Percentiles rank a stretch among this genome's conserved stretches.
These are phyloP conservation scores for Talaromyces sp. DNA, from an alignment of 2,329 filamentous ascomycete species.

Conservation along the genomic window DNA sequence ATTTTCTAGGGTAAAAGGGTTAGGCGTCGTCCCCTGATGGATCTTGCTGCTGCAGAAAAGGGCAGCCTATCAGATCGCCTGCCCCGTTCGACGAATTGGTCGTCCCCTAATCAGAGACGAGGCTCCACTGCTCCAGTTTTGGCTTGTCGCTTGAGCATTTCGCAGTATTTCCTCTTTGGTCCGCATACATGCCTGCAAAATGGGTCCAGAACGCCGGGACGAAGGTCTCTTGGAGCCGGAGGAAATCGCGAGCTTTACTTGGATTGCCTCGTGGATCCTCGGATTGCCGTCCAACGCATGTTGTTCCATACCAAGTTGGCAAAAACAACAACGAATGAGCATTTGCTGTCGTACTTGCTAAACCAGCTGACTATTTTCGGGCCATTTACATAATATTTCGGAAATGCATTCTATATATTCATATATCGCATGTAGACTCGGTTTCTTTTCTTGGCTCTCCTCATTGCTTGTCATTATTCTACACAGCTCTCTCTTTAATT, in stretches of 20 bases:
- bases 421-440: background rate
- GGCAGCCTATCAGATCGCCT: slow-evolving; percentile 10
- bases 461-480: background rate
- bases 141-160: background rate
- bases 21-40: slow-evolving; percentile 1
- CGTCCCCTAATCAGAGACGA: background rate
- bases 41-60: slow-evolving; percentile 6
- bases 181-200: slow-evolving; percentile 1
- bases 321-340: background rate
- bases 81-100: background rate
- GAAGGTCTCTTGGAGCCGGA: background rate
- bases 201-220: slow-evolving; percentile 2
- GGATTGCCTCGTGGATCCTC: background rate
- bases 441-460: background rate
- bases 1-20: background rate
- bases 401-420: background rate
- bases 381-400: background rate
- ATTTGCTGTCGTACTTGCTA: background rate
- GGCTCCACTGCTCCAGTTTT: background rate
- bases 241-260: background rate
- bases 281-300: slow-evolving; percentile 1
- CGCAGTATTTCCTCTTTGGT: slow-evolving; percentile 1
- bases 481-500: background rate
- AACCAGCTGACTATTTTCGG: background rate
- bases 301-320: background rate